Evolutionary conservation across 768 basidiomycete species (phyloP), one percentile per base, ranked within the genome.

Genomic region (Amanita pseudoporphyria): DNA sequence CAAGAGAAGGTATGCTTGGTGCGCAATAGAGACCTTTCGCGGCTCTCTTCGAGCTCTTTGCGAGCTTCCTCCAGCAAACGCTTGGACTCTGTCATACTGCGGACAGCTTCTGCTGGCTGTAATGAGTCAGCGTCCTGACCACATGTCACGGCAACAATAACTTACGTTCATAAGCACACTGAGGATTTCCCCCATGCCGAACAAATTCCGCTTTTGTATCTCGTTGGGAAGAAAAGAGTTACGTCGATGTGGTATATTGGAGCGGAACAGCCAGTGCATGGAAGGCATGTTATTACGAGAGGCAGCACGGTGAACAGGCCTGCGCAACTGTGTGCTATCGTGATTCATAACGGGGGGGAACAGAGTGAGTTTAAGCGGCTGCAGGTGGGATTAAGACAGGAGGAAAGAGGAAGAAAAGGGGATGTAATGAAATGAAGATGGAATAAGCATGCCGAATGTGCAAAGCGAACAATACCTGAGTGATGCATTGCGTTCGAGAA

Each of bases 101-200:
- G 80, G 1, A 89, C 75, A 2, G 87, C 86, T 55, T 87, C 81
- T 52, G 79, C 79, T 2, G 88, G 88, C 87, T 90, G 38, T 16
- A 3, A 31, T 9, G 32, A 7, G 32, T 37, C 30, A 28, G 30
- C 38, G 30, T 9, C n/a, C 13, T 41, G 44, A 51, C 55, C 55
- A 28, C 24, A 21, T 16, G 45, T n/a, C 21, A 9, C 3, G 45
- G 26, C 22, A 12, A 18, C 10, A 52, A 45, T 22, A 33, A 65
- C 81, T 41, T 69, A 87, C 87, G 54, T 87, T 88, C 26, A 82
- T 68, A 18, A 90, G 64, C 16, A 90, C 87, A 18, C 77, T 75
- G 31, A 90, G 65, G 47, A 92, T 79, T 53, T 90, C 87, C 45
- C 84, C 77, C 70, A 90, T 74, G 22, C 88, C 87, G 54, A 90